These are phyloP conservation scores for Lasiosphaeris hirsuta DNA, from an alignment of 495 filamentous ascomycete genomes.

Conservation along the genomic window DNA sequence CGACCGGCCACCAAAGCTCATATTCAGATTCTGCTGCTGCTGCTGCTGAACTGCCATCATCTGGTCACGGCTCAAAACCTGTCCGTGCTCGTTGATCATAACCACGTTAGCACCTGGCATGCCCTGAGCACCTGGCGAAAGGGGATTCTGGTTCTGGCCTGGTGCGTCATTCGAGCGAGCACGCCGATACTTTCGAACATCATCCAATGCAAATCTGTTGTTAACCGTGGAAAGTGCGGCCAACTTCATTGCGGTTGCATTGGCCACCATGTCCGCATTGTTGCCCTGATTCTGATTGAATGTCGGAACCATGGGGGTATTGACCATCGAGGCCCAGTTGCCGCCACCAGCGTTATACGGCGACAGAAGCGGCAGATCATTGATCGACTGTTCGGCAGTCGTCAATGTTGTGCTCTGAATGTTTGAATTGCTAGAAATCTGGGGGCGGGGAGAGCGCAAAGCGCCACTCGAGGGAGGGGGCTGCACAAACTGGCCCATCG, in stretches of 20 bases:
- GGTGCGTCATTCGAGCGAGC: constrained; percentile 86
- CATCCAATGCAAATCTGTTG: constrained; percentile 94
- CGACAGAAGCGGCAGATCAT: constrained; percentile 79
- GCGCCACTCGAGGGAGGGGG: constrained; percentile 73
- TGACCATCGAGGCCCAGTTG: constrained; percentile 98
- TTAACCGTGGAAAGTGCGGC: constrained; percentile 96
- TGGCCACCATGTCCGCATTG: constrained; percentile 94
- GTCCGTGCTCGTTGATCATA: constrained; percentile 90
- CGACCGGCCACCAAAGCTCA: constrained; percentile 76
- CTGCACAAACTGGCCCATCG: constrained; percentile 97
- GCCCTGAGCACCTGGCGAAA: constrained; percentile 43
- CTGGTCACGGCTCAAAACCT: constrained; percentile 79
- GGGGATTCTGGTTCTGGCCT: constrained; percentile 39
- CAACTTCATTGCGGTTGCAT: constrained; percentile 98
- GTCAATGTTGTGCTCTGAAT: constrained; percentile 81
- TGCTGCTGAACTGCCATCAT: constrained; percentile 78
- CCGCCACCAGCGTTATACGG: constrained; percentile 83
- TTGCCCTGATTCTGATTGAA: constrained; percentile 60
- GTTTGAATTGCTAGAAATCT: constrained; percentile 60
- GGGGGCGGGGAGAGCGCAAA: constrained; percentile 74
- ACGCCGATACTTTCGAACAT: constrained; percentile 89
- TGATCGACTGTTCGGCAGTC: constrained; percentile 60
- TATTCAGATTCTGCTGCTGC: constrained; percentile 51
- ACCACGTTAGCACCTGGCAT: constrained; percentile 68
- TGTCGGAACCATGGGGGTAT: constrained; percentile 90